Evolutionary conservation across 129 eudicot species (phyloP).

Genomic region (Silybum marianum): DNA sequence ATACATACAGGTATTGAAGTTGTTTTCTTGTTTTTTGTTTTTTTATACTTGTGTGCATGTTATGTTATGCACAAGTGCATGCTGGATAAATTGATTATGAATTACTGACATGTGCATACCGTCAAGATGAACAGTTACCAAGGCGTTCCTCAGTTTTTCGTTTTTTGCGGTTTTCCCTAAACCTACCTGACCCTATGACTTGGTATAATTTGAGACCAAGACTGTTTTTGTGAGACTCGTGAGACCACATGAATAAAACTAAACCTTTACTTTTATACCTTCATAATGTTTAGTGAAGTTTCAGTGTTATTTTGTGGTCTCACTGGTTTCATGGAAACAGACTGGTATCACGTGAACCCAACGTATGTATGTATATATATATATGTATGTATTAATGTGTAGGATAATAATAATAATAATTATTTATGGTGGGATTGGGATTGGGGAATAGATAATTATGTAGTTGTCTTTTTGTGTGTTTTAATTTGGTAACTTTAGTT

Average conservation of each 20-base stretch:
- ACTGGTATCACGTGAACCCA: too few relatives aligned
- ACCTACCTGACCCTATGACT: too few relatives aligned
- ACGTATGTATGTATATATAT: neutral
- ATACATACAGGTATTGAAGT: too few relatives aligned
- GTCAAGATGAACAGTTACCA: neutral
- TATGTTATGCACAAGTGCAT: neutral
- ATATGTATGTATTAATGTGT: neutral
- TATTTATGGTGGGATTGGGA: neutral
- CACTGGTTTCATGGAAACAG: too few relatives aligned
- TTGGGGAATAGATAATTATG: conserved; percentile 9
- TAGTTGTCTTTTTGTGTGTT: conserved; percentile 35
- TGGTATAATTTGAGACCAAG: too few relatives aligned
- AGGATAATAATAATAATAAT: neutral
- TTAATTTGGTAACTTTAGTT: conserved; percentile 19
- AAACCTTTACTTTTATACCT: neutral
- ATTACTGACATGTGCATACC: neutral
- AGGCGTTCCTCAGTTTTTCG: neutral
- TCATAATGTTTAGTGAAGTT: neutral
- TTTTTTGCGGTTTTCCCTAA: neutral
- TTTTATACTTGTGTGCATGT: too few relatives aligned
- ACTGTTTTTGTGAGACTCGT: too few relatives aligned
- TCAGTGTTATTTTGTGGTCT: too few relatives aligned
- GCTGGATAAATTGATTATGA: too few relatives aligned
- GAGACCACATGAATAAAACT: too few relatives aligned
- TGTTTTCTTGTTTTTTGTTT: neutral